Conservation (phyloP, 2,329 filamentous ascomycete species). For the Colletotrichum karsti region DNA sequence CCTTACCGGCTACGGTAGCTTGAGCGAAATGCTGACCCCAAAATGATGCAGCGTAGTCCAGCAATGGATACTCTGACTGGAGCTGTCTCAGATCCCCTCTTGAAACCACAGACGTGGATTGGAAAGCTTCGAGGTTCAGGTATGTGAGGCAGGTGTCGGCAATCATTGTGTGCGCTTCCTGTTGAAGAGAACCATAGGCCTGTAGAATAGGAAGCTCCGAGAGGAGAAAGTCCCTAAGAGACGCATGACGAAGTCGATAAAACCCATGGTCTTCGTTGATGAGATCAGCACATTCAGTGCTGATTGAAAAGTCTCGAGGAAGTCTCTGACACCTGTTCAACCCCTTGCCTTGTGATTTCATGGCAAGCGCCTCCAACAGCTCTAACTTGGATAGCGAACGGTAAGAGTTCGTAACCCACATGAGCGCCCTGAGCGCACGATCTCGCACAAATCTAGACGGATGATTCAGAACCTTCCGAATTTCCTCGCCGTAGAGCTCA, state of each 20-base stretch:
- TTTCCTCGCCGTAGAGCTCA: neutral
- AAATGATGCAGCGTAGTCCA: neutral
- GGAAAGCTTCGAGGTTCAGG: neutral
- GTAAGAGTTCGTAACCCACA: neutral
- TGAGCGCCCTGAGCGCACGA: neutral
- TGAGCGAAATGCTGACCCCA: neutral
- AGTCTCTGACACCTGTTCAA: neutral
- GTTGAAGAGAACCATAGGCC: neutral
- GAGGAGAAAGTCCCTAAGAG: neutral
- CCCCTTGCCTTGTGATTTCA: neutral
- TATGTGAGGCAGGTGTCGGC: neutral
- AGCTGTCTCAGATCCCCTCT: neutral
- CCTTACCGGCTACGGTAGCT: neutral
- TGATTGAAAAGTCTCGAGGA: neutral
- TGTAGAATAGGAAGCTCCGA: neutral
- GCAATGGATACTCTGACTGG: neutral
- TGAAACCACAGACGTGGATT: neutral
- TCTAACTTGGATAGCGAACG: neutral
- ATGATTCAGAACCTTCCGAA: neutral
- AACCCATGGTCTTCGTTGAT: neutral
- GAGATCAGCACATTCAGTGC: constrained; percentile 3
- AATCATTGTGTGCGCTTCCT: neutral
- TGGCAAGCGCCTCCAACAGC: neutral
- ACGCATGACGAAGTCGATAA: neutral
- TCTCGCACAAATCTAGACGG: neutral